Percentiles rank a stretch among this genome's conserved stretches.
phyloP scores from a whole-genome alignment of 371 early-diverging fungal species.

The Syncephalis plumigaleata region DNA sequence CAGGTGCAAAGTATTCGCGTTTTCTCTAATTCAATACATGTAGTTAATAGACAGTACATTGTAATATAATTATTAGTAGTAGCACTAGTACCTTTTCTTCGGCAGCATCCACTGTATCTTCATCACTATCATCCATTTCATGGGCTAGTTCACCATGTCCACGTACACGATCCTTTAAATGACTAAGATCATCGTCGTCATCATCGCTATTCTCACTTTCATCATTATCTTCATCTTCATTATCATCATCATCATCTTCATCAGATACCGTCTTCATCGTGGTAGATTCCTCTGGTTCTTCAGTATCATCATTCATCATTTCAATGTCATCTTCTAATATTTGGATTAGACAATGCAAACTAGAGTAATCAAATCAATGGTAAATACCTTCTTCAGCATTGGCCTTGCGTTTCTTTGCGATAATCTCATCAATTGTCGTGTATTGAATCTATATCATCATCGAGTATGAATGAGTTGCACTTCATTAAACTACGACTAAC shows the following conservation, averaged over 20 bases:
- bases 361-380: not conserved
- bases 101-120: slow-evolving; percentile 22
- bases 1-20: slow-evolving; percentile 55
- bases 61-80: not conserved
- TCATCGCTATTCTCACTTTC: slow-evolving; percentile 13
- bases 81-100: slow-evolving; percentile 11
- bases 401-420: slow-evolving; percentile 5
- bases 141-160: slow-evolving; percentile 11
- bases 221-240: slow-evolving; percentile 18
- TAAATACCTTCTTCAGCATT: not conserved
- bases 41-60: not conserved
- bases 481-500: not conserved
- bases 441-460: slow-evolving; percentile 16
- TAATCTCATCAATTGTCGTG: slow-evolving; percentile 24
- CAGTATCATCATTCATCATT: slow-evolving; percentile 13
- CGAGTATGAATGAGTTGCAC: slow-evolving; percentile 9
- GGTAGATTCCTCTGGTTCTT: slow-evolving; percentile 9
- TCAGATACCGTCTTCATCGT: slow-evolving; percentile 13
- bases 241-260: slow-evolving; percentile 24
- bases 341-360: not conserved
- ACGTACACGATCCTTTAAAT: slow-evolving; percentile 17
- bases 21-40: slow-evolving; percentile 40
- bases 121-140: slow-evolving; percentile 15
- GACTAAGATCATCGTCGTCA: slow-evolving; percentile 17
- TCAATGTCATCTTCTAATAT: slow-evolving; percentile 21